Conservation (phyloP, 176 grass and related monocot genomes). For the Coix lacrymajobi region DNA sequence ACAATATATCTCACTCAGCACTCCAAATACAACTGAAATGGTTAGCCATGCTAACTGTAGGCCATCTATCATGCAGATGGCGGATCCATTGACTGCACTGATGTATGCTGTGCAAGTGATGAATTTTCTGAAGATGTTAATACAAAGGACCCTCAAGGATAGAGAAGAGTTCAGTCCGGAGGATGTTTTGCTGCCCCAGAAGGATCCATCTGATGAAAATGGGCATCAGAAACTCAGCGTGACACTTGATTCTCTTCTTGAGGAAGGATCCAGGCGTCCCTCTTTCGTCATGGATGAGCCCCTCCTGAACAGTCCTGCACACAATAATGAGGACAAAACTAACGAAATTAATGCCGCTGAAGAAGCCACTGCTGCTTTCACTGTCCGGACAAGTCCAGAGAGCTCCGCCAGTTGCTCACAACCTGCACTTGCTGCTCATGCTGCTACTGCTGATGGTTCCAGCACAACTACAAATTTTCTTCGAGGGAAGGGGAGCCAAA, state of each 20-base stretch:
- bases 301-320: slow-evolving; percentile 38
- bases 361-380: slow-evolving; percentile 8
- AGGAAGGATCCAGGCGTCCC: slow-evolving; percentile 33
- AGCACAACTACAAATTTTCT: slow-evolving; percentile 16
- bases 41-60: neutral
- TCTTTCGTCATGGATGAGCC: slow-evolving; percentile 50
- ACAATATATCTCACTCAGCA: neutral
- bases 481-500: slow-evolving; percentile 42
- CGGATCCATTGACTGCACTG: slow-evolving; percentile 70
- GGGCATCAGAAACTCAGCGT: slow-evolving; percentile 57
- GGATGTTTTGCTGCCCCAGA: slow-evolving; percentile 31
- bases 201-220: slow-evolving; percentile 63
- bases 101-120: slow-evolving; percentile 86
- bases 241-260: slow-evolving; percentile 22
- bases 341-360: slow-evolving; percentile 8
- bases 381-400: slow-evolving; percentile 16
- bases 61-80: slow-evolving; percentile 36
- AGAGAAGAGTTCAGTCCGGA: slow-evolving; percentile 58
- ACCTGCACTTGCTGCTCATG: slow-evolving; percentile 8
- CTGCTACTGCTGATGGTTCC: slow-evolving; percentile 36
- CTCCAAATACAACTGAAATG: neutral
- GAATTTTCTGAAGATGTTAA: slow-evolving; percentile 79
- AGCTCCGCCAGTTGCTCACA: slow-evolving; percentile 32
- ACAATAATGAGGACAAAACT: slow-evolving; percentile 23
- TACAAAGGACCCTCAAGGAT: slow-evolving; percentile 59